Conservation (phyloP, 176 grass and related monocot species). For the Hordeum marinum region DNA sequence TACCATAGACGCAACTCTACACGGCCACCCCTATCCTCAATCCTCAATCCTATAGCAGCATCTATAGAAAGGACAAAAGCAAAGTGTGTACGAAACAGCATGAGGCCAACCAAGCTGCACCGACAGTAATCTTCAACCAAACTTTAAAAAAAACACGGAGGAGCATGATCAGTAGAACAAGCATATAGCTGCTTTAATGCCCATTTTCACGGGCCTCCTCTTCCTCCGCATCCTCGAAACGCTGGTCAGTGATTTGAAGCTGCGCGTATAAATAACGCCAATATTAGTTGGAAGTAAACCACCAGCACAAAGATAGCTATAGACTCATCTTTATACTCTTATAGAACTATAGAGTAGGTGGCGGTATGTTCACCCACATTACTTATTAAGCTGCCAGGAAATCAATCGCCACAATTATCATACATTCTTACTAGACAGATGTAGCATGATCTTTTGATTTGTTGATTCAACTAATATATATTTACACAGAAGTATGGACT, state of each 20-base stretch:
- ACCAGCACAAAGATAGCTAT: not conserved
- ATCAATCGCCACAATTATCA: not conserved
- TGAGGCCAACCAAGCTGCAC: conserved; percentile 37
- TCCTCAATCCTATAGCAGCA: conserved; percentile 31
- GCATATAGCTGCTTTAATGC: conserved; percentile 27
- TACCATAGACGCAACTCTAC: conserved; percentile 39
- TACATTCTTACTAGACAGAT: not conserved
- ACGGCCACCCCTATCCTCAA: not conserved
- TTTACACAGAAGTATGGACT: not conserved
- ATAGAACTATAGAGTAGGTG: not conserved
- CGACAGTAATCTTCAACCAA: conserved; percentile 26
- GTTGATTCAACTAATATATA: not conserved
- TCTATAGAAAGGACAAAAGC: not conserved
- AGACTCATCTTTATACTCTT: not conserved
- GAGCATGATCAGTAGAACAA: conserved; percentile 8
- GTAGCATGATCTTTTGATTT: not conserved
- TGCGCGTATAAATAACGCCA: conserved; percentile 19
- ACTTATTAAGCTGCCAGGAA: not conserved
- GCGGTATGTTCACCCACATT: not conserved
- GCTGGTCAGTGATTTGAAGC: conserved; percentile 80
- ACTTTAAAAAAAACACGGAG: conserved; percentile 4
- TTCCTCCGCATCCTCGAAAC: conserved; percentile 95
- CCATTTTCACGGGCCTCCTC: conserved; percentile 43
- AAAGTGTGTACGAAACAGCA: conserved; percentile 6
- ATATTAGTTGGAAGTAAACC: not conserved